These are phyloP conservation scores for Fusarium sp. DNA, from an alignment of 2,329 filamentous ascomycete genomes.

Conservation along the genomic window DNA sequence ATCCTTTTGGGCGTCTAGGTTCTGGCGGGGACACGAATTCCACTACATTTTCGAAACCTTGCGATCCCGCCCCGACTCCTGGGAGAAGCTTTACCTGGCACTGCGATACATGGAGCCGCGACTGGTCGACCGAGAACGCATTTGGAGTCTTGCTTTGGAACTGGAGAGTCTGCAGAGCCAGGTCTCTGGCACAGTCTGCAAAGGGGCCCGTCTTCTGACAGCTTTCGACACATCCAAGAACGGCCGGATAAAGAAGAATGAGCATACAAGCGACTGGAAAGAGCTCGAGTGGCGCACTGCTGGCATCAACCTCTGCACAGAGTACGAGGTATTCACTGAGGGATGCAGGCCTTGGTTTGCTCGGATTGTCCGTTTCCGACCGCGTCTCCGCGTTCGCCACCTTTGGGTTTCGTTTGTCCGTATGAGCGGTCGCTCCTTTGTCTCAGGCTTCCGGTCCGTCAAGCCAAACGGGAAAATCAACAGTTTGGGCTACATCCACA, in stretches of 20 bases:
- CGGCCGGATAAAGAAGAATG: background rate
- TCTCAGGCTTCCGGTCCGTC: conserved; percentile 19
- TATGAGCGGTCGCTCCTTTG: background rate
- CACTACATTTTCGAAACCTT: conserved; percentile 15
- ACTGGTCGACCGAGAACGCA: conserved; percentile 9
- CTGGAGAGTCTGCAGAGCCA: conserved; percentile 4
- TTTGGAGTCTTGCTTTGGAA: conserved; percentile 5
- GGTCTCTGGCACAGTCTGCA: background rate
- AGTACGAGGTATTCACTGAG: background rate
- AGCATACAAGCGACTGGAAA: background rate
- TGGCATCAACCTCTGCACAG: background rate
- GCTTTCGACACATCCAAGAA: background rate
- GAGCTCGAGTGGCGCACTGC: background rate
- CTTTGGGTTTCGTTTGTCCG: conserved; percentile 19
- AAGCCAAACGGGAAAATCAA: background rate
- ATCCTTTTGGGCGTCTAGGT: conserved; percentile 24
- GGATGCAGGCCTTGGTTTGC: conserved; percentile 2
- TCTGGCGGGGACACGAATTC: conserved; percentile 19
- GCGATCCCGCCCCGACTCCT: conserved; percentile 8
- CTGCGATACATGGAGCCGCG: background rate
- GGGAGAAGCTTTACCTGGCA: conserved; percentile 8
- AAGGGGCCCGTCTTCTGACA: background rate
- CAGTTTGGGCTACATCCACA: conserved; percentile 21
- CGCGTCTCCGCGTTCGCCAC: background rate
- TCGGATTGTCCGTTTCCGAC: background rate